A percentile compares a stretch with the other conserved stretches of the same genome.
phyloP scores from a whole-genome alignment of 257 asterid genomes.

The Solanum infundibuliforme region DNA sequence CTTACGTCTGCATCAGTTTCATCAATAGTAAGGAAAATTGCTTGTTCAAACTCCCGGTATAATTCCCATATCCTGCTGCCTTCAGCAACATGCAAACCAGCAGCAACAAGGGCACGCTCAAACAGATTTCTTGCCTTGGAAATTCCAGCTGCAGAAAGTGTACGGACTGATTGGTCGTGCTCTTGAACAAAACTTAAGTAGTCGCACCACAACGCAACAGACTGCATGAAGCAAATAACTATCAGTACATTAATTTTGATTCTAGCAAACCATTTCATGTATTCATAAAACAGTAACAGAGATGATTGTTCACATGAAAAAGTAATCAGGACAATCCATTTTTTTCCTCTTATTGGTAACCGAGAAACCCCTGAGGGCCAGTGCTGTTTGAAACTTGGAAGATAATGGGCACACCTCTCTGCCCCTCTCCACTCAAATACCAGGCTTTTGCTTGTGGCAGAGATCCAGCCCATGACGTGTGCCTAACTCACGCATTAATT shows the following conservation, averaged over 20 bases:
- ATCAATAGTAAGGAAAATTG: conserved; percentile 38
- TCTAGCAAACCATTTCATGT: not conserved
- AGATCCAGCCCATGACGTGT: not conserved
- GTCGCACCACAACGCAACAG: conserved; percentile 86
- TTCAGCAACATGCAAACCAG: conserved; percentile 78
- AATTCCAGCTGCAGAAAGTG: conserved; percentile 51
- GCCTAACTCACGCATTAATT: not conserved
- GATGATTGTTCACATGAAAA: not conserved
- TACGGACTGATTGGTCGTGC: conserved; percentile 46
- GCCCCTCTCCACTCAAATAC: not conserved
- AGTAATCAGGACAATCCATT: not conserved
- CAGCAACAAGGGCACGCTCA: conserved; percentile 86
- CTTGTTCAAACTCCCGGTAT: conserved; percentile 80
- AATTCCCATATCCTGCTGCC: conserved; percentile 81
- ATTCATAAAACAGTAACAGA: not conserved
- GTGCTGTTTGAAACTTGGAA: not conserved
- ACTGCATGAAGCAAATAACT: conserved; percentile 40
- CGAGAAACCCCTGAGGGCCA: not conserved
- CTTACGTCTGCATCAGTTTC: conserved; percentile 54
- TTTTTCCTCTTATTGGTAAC: not conserved
- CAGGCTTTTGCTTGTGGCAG: not conserved
- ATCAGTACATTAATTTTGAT: not conserved
- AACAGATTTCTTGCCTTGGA: conserved; percentile 70
- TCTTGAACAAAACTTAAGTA: conserved; percentile 77
- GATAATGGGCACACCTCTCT: not conserved